phyloP scores from a whole-genome alignment of 1,284 basidiomycete genomes.

The Phaffia rhodozyma region DNA sequence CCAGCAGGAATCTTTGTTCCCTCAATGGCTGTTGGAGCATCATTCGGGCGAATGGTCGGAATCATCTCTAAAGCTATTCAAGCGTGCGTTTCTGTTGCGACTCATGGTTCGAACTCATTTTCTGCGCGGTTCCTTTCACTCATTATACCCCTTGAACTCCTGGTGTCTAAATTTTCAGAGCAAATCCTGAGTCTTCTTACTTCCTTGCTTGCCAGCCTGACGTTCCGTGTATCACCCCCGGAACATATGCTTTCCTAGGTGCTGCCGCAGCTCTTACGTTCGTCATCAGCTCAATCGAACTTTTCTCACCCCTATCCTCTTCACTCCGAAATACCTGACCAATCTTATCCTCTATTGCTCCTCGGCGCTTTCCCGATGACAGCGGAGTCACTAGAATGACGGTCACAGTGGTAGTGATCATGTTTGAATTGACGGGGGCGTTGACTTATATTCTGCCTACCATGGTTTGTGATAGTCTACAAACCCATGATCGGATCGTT shows the following conservation, averaged over 20 bases:
- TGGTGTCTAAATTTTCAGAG: constrained; percentile 38
- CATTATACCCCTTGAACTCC: background rate
- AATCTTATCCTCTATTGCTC: constrained; percentile 22
- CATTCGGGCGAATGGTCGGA: constrained; percentile 89
- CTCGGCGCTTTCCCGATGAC: constrained; percentile 21
- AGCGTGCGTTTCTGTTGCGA: constrained; percentile 41
- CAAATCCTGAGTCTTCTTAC: constrained; percentile 68
- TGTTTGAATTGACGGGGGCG: constrained; percentile 99
- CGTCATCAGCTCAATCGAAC: constrained; percentile 21
- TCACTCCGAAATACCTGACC: background rate
- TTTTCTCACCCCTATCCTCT: background rate
- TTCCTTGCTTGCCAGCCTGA: constrained; percentile 86
- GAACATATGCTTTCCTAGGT: constrained; percentile 90
- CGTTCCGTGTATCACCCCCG: constrained; percentile 92
- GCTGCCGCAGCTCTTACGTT: constrained; percentile 87
- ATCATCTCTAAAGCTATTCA: constrained; percentile 90
- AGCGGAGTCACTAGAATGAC: constrained; percentile 95
- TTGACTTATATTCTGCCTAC: constrained; percentile 95
- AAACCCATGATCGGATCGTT: background rate
- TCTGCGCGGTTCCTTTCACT: background rate
- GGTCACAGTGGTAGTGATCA: constrained; percentile 96
- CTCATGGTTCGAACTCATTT: background rate
- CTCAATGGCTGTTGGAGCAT: constrained; percentile 93
- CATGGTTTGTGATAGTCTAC: constrained; percentile 50
- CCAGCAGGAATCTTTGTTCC: constrained; percentile 96